A percentile compares a stretch with the other conserved stretches of the same genome.
Conservation (phyloP, 2,329 filamentous ascomycete genomes). For the Cercospora sp. region DNA sequence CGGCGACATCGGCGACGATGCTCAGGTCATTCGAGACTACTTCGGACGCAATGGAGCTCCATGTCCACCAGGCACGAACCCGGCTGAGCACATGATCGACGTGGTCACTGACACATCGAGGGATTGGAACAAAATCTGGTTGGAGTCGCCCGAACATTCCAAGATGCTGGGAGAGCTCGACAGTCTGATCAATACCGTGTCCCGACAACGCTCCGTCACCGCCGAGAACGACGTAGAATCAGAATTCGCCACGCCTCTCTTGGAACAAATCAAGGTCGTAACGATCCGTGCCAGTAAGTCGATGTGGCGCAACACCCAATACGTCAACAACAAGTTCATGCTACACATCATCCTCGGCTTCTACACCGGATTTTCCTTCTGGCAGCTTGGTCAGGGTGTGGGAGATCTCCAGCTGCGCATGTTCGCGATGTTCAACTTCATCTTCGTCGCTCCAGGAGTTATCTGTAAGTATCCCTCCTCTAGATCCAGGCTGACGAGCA, state of each 20-base stretch:
- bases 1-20: constrained; percentile 54
- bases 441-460: constrained; percentile 44
- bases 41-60: constrained; percentile 54
- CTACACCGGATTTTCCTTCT: constrained; percentile 52
- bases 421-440: constrained; percentile 36
- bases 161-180: constrained; percentile 43
- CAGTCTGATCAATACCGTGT: constrained; percentile 41
- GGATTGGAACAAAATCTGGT: constrained; percentile 49
- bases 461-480: constrained; percentile 32
- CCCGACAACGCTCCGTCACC: constrained; percentile 36
- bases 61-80: constrained; percentile 54
- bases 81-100: constrained; percentile 55
- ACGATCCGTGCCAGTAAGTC: constrained; percentile 54
- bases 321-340: constrained; percentile 63
- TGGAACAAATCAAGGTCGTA: constrained; percentile 44
- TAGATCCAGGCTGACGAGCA: no score
- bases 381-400: constrained; percentile 40
- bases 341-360: constrained; percentile 53
- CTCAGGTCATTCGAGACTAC: constrained; percentile 47
- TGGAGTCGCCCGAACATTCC: constrained; percentile 40
- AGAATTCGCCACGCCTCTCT: constrained; percentile 47
- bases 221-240: constrained; percentile 37
- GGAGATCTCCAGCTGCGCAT: constrained; percentile 42
- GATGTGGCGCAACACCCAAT: constrained; percentile 66
- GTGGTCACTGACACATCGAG: constrained; percentile 42